Conservation (phyloP, 2,329 filamentous ascomycete genomes). For the Cytospora mali region DNA sequence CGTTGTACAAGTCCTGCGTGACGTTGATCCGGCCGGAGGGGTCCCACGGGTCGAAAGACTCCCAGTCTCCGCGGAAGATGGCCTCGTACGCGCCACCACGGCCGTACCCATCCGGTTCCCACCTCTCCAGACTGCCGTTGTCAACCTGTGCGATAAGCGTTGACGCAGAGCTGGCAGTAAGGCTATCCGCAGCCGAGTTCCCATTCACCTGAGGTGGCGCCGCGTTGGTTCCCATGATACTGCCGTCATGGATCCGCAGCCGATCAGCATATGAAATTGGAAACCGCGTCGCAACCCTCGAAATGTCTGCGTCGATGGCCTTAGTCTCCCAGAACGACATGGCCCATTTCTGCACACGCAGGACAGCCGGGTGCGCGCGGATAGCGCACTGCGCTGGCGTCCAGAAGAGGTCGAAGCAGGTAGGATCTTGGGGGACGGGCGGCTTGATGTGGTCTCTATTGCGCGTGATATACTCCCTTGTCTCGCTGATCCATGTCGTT, state of each 20-base stretch:
- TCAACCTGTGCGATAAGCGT: constrained; percentile 68
- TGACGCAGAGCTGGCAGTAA: constrained; percentile 42
- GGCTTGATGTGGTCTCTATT: constrained; percentile 50
- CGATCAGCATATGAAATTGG: constrained; percentile 71
- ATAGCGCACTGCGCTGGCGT: constrained; percentile 69
- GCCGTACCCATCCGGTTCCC: constrained; percentile 70
- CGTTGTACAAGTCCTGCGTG: constrained; percentile 60
- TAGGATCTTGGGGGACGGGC: constrained; percentile 63
- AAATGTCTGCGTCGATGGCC: constrained; percentile 46
- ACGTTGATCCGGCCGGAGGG: constrained; percentile 55
- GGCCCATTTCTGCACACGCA: constrained; percentile 66
- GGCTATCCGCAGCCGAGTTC: constrained; percentile 34
- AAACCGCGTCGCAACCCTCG: constrained; percentile 58
- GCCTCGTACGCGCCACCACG: constrained; percentile 58
- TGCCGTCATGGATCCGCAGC: constrained; percentile 64
- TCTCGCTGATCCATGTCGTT: constrained; percentile 59
- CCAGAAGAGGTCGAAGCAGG: constrained; percentile 76
- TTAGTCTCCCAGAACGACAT: constrained; percentile 66
- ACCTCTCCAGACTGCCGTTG: constrained; percentile 71
- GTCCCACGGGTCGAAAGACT: constrained; percentile 60
- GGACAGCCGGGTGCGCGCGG: constrained; percentile 66
- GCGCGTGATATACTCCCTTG: constrained; percentile 60
- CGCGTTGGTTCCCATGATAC: constrained; percentile 36
- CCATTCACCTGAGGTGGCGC: constrained; percentile 37
- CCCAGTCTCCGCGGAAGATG: constrained; percentile 58